A percentile compares a stretch with the other conserved stretches of the same genome.
phyloP scores from a whole-genome alignment of 116 monocot species.

The Iris pallida region DNA sequence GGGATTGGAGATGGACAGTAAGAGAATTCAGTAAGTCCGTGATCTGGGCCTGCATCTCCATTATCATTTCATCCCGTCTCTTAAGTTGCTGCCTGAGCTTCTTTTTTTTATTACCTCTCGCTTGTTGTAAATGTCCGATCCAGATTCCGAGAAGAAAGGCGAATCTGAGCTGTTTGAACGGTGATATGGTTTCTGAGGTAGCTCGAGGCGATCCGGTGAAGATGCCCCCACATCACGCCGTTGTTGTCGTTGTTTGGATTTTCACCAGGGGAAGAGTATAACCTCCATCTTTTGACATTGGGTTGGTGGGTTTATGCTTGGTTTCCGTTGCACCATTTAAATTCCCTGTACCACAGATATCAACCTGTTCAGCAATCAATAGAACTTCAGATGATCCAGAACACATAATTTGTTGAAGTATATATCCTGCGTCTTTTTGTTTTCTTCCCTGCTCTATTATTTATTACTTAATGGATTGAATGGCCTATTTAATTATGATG shows the following conservation, averaged over 20 bases:
- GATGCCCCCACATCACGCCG: constrained; percentile 34
- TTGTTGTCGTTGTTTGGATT: constrained; percentile 26
- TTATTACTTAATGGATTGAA: too few relatives aligned
- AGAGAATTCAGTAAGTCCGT: constrained; percentile 54
- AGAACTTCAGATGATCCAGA: too few relatives aligned
- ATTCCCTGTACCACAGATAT: background rate
- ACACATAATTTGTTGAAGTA: too few relatives aligned
- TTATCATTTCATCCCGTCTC: constrained; percentile 77
- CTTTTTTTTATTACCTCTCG: constrained; percentile 72
- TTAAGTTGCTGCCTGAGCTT: constrained; percentile 70
- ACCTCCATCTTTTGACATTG: constrained; percentile 18
- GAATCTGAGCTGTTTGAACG: constrained; percentile 63
- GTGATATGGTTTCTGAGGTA: constrained; percentile 37
- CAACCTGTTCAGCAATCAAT: too few relatives aligned
- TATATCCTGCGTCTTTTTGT: too few relatives aligned
- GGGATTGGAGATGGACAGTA: constrained; percentile 48
- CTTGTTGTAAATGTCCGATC: constrained; percentile 77
- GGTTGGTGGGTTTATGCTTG: constrained; percentile 14
- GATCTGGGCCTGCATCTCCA: constrained; percentile 81
- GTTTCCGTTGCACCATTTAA: constrained; percentile 10
- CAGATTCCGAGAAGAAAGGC: constrained; percentile 74
- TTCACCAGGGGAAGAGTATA: constrained; percentile 35
- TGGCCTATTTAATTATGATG: too few relatives aligned
- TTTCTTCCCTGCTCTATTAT: too few relatives aligned
- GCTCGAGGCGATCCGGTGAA: constrained; percentile 42